Conservation (phyloP, 2,329 filamentous ascomycete species). For the Aspergillus brunneoviolaceus region DNA sequence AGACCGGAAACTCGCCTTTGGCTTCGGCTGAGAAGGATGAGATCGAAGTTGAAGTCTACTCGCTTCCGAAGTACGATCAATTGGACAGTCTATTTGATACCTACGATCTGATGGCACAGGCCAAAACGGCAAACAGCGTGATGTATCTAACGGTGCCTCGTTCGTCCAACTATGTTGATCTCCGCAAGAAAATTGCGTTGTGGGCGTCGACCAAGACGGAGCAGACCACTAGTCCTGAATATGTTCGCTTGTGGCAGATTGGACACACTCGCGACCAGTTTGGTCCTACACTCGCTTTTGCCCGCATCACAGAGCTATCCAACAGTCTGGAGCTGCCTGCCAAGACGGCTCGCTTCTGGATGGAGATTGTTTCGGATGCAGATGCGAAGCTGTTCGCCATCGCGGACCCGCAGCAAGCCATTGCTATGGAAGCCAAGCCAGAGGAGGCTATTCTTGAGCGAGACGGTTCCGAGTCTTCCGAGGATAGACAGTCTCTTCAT, state of each 20-base stretch:
- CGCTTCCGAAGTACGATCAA: slow-evolving; percentile 33
- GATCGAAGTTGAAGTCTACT: slow-evolving; percentile 44
- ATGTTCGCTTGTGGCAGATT: slow-evolving; percentile 43
- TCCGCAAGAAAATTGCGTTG: slow-evolving; percentile 38
- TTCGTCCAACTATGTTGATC: slow-evolving; percentile 34
- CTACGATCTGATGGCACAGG: slow-evolving; percentile 44
- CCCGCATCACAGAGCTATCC: slow-evolving; percentile 34
- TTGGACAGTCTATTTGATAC: slow-evolving; percentile 43
- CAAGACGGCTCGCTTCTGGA: slow-evolving; percentile 38
- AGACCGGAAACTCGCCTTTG: slow-evolving; percentile 27
- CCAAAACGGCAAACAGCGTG: slow-evolving; percentile 34
- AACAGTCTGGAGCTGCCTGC: slow-evolving; percentile 29
- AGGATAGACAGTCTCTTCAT: slow-evolving; percentile 16
- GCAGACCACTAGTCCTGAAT: slow-evolving; percentile 27
- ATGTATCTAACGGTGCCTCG: slow-evolving; percentile 38
- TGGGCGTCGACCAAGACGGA: slow-evolving; percentile 30
- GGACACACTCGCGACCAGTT: slow-evolving; percentile 35
- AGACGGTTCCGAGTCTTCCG: slow-evolving; percentile 24
- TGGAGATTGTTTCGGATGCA: slow-evolving; percentile 39
- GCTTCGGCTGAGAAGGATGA: slow-evolving; percentile 16
- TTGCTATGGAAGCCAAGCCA: slow-evolving; percentile 28
- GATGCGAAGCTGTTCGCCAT: slow-evolving; percentile 40
- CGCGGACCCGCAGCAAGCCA: slow-evolving; percentile 30
- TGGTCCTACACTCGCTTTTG: slow-evolving; percentile 36
- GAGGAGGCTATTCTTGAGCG: slow-evolving; percentile 33